Evolutionary conservation across 1,139 yeast genomes (phyloP).

Genomic region (Geotrichum citri-aurantii): DNA sequence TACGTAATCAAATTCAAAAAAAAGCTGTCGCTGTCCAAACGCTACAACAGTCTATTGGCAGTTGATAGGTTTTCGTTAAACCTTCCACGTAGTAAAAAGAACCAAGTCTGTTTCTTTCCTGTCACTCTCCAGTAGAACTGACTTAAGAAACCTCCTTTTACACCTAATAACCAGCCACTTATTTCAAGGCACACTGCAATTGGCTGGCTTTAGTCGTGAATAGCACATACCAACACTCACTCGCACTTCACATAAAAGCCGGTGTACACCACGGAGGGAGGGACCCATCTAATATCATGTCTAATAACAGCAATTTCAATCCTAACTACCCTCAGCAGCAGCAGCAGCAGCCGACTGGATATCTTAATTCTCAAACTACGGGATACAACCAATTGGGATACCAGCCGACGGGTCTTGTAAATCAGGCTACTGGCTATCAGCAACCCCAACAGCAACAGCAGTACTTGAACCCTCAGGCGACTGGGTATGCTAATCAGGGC

Average conservation of each 20-base stretch:
- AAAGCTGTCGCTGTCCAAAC: neutral
- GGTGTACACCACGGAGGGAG: neutral
- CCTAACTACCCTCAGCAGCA: conserved; percentile 20
- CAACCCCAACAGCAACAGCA: conserved; percentile 11
- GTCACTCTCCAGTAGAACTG: neutral
- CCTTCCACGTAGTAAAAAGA: neutral
- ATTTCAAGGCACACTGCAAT: neutral
- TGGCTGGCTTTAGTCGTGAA: neutral
- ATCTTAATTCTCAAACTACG: conserved; percentile 10
- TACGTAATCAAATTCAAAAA: neutral
- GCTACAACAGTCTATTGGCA: neutral
- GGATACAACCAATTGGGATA: conserved; percentile 6
- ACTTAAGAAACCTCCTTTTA: neutral
- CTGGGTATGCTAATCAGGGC: conserved; percentile 24
- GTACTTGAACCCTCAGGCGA: conserved; percentile 19
- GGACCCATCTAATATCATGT: conserved; percentile 6
- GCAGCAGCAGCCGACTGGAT: conserved; percentile 22
- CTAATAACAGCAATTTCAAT: conserved; percentile 5
- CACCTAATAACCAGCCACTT: neutral
- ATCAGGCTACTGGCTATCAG: conserved; percentile 11
- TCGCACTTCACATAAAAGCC: neutral
- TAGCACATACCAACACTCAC: neutral
- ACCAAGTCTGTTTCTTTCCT: neutral
- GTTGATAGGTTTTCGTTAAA: neutral
- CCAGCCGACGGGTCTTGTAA: neutral